A percentile compares a stretch with the other conserved stretches of the same genome.
phyloP scores from a whole-genome alignment of 257 asterid genomes.

The Plantago major region DNA sequence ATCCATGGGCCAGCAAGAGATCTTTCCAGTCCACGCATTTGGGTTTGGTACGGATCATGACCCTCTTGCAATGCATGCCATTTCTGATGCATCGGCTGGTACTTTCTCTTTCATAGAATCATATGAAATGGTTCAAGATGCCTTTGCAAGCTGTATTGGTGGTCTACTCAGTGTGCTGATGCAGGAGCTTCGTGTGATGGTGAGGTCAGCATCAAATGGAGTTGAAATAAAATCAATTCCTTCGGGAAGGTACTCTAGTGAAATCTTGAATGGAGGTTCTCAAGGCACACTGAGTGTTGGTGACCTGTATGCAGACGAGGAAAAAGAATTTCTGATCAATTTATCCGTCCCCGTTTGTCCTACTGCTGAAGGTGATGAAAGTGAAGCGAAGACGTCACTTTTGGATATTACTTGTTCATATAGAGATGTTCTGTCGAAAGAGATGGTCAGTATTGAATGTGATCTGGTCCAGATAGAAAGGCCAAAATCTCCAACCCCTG shows the following conservation, averaged over 20 bases:
- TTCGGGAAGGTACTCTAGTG: slow-evolving; percentile 24
- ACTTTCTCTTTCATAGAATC: slow-evolving; percentile 31
- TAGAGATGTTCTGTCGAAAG: slow-evolving; percentile 18
- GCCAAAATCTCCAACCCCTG: slow-evolving; percentile 1
- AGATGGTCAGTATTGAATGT: slow-evolving; percentile 21
- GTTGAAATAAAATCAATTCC: slow-evolving; percentile 20
- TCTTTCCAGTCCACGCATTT: slow-evolving; percentile 27
- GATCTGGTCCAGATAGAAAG: slow-evolving; percentile 27
- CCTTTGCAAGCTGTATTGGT: slow-evolving; percentile 29
- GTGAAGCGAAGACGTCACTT: slow-evolving; percentile 17
- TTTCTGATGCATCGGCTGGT: slow-evolving; percentile 30
- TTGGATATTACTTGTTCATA: slow-evolving; percentile 28
- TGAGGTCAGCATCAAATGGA: slow-evolving; percentile 22
- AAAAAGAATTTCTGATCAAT: slow-evolving; percentile 25
- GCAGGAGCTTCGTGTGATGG: slow-evolving; percentile 21
- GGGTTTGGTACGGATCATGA: slow-evolving; percentile 34
- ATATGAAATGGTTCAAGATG: slow-evolving; percentile 28
- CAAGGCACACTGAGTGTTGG: slow-evolving; percentile 18
- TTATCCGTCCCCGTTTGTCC: slow-evolving; percentile 14
- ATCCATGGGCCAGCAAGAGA: background rate
- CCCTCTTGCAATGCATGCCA: slow-evolving; percentile 24
- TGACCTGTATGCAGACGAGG: slow-evolving; percentile 31
- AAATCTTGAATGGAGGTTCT: slow-evolving; percentile 20
- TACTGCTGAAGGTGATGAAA: background rate
- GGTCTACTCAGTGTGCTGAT: slow-evolving; percentile 27